Evolutionary conservation across 1,284 basidiomycete genomes (phyloP).

Genomic region (Fomitopsis betulina): DNA sequence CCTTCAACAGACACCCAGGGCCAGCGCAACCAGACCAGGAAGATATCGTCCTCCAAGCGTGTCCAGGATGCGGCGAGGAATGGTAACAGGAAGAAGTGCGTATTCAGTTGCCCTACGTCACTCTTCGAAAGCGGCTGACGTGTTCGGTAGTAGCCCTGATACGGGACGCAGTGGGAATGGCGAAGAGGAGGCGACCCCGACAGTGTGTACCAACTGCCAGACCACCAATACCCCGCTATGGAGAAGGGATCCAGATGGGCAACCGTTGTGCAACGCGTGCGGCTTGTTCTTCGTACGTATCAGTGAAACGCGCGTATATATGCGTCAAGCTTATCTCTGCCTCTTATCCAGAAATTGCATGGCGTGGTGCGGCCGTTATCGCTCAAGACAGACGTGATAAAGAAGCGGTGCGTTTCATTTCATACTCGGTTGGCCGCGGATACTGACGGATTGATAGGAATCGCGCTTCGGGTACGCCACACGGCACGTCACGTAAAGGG

Average conservation of each 20-base stretch:
- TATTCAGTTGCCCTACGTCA: slow-evolving; percentile 9
- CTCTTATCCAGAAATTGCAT: slow-evolving; percentile 74
- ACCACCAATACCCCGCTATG: slow-evolving; percentile 95
- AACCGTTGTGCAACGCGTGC: slow-evolving; percentile 91
- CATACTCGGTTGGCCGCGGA: not conserved
- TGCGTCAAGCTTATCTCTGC: slow-evolving; percentile 10
- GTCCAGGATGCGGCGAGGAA: slow-evolving; percentile 39
- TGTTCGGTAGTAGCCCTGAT: slow-evolving; percentile 8
- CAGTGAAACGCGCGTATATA: slow-evolving; percentile 3
- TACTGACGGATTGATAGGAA: slow-evolving; percentile 43
- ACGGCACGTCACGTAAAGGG: slow-evolving; percentile 58
- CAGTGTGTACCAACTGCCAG: slow-evolving; percentile 90
- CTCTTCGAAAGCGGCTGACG: not conserved
- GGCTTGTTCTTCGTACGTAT: slow-evolving; percentile 83
- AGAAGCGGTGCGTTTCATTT: slow-evolving; percentile 78
- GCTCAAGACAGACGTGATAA: slow-evolving; percentile 96
- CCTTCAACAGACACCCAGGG: slow-evolving; percentile 54
- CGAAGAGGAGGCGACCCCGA: slow-evolving; percentile 66
- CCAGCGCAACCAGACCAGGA: slow-evolving; percentile 33
- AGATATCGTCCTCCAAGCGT: slow-evolving; percentile 58
- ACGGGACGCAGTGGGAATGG: slow-evolving; percentile 46
- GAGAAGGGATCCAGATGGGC: slow-evolving; percentile 93
- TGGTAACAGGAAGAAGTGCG: slow-evolving; percentile 45
- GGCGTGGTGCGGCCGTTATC: slow-evolving; percentile 92
- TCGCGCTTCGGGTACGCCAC: slow-evolving; percentile 70